Evolutionary conservation across 768 basidiomycete species (phyloP).

Genomic region (Leccinum subgranulosum): DNA sequence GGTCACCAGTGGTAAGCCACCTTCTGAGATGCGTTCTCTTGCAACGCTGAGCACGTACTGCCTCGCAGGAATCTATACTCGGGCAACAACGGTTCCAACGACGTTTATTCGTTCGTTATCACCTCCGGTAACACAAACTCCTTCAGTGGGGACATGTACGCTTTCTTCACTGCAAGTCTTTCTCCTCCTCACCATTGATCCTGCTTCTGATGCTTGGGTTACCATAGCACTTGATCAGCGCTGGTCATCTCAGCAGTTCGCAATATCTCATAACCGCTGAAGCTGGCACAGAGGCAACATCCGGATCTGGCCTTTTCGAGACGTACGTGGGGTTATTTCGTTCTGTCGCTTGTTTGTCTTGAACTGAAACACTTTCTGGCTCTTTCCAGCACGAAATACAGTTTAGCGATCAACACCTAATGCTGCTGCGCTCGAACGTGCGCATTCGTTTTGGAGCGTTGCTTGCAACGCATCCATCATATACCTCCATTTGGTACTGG

Average conservation of each 20-base stretch:
- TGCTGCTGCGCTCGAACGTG: not conserved
- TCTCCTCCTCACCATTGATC: not conserved
- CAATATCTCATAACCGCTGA: conserved; percentile 60
- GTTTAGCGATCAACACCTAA: conserved; percentile 42
- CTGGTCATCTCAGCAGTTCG: conserved; percentile 43
- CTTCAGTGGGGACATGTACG: conserved; percentile 53
- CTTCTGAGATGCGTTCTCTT: not conserved
- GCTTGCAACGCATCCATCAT: not conserved
- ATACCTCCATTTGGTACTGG: not conserved
- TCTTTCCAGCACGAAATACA: conserved; percentile 40
- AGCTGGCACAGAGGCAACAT: conserved; percentile 61
- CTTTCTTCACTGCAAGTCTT: conserved; percentile 45
- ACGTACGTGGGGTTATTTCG: conserved; percentile 38
- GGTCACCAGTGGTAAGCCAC: conserved; percentile 46
- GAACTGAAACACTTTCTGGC: not conserved
- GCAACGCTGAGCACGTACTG: not conserved
- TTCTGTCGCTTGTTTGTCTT: not conserved
- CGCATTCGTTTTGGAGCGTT: not conserved
- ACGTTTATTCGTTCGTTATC: conserved; percentile 49
- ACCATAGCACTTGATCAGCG: conserved; percentile 51
- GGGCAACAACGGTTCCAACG: conserved; percentile 53
- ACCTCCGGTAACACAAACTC: conserved; percentile 35
- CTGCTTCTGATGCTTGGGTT: not conserved
- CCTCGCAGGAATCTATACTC: conserved; percentile 48
- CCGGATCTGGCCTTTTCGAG: conserved; percentile 50